Percentiles rank a stretch among this genome's conserved stretches.
Conservation (phyloP, 495 filamentous ascomycete species). For the Penicillium cosmopolitanum region DNA sequence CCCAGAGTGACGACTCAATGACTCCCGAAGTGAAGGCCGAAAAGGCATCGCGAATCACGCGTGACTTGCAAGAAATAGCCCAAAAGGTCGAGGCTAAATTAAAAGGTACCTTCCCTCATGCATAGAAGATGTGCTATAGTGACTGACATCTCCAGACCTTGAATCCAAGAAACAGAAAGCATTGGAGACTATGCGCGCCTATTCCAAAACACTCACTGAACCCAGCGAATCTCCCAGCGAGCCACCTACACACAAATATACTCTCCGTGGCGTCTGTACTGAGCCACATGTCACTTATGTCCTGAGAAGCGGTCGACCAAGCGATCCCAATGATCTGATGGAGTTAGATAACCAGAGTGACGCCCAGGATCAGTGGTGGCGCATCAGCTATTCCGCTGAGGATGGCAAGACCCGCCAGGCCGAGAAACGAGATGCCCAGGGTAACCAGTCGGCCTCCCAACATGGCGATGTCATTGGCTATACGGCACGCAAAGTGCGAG, state of each 20-base stretch:
- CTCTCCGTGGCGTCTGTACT: conserved; percentile 55
- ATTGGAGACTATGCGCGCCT: conserved; percentile 46
- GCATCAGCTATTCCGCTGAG: conserved; percentile 53
- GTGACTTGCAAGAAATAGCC: conserved; percentile 43
- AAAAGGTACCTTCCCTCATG: conserved; percentile 36
- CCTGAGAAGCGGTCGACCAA: conserved; percentile 29
- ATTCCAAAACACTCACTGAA: conserved; percentile 58
- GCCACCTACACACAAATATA: conserved; percentile 51
- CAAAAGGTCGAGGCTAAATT: conserved; percentile 55
- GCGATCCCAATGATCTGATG: conserved; percentile 23
- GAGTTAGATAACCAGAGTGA: conserved; percentile 24
- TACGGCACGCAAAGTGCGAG: conserved; percentile 49
- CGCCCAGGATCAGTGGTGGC: conserved; percentile 59
- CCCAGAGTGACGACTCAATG: conserved; percentile 18
- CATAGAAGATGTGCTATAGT: neutral
- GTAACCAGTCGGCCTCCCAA: conserved; percentile 20
- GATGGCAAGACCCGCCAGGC: conserved; percentile 48
- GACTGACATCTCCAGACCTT: conserved; percentile 46
- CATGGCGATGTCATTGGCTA: conserved; percentile 48
- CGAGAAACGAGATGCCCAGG: conserved; percentile 28
- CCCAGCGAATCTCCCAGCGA: conserved; percentile 51
- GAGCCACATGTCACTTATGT: conserved; percentile 56
- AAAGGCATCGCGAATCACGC: conserved; percentile 36
- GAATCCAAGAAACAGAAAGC: conserved; percentile 55
- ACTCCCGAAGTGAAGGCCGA: conserved; percentile 23